phyloP scores from a whole-genome alignment of 306 rosid species.

The Vachellia pachyceras region DNA sequence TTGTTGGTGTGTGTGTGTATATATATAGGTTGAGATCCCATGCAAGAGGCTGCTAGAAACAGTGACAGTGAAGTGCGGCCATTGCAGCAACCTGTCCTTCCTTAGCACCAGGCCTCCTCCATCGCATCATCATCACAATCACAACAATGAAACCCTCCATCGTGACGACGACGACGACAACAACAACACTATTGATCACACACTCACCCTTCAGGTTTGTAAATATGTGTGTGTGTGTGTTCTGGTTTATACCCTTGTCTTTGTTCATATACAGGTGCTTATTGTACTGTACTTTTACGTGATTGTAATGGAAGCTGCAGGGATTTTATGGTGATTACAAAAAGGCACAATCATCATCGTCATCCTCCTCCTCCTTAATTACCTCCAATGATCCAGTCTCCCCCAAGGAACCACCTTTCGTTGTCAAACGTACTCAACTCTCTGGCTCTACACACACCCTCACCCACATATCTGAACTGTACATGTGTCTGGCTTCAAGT shows the following conservation, averaged over 20 bases:
- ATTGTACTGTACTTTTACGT: not conserved
- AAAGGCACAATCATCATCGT: conserved; percentile 59
- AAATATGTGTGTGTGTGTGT: not conserved
- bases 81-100: conserved; percentile 93
- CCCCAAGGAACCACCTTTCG: conserved; percentile 87
- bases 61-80: conserved; percentile 98
- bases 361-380: conserved; percentile 49
- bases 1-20: not conserved
- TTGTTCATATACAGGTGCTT: too few relatives aligned
- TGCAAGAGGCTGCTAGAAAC: conserved; percentile 88
- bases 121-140: not conserved
- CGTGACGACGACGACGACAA: not conserved
- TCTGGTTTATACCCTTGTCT: not conserved
- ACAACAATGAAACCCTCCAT: conserved; percentile 34
- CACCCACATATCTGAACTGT: too few relatives aligned
- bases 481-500: not conserved
- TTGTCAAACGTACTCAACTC: conserved; percentile 72
- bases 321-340: conserved; percentile 64
- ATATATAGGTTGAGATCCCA: conserved; percentile 81
- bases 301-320: conserved; percentile 45
- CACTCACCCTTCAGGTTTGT: conserved; percentile 69
- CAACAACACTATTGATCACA: conserved; percentile 49
- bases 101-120: conserved; percentile 83
- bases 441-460: too few relatives aligned
- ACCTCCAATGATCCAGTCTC: conserved; percentile 70